phyloP scores from a whole-genome alignment of 306 rosid genomes.

The Ziziphus jujuba region DNA sequence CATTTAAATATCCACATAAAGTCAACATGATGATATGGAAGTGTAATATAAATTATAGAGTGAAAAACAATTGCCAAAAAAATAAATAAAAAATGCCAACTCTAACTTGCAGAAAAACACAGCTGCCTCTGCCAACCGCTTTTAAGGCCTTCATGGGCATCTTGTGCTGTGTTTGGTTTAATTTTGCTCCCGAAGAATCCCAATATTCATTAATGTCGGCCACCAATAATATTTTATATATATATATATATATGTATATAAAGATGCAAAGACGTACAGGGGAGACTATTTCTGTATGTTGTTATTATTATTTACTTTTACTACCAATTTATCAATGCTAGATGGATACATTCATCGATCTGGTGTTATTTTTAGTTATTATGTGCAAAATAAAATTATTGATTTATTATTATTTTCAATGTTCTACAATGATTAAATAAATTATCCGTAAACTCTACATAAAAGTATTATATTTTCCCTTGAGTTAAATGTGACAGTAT shows the following conservation, averaged over 20 bases:
- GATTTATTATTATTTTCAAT: too few species aligned
- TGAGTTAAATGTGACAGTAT: too few species aligned
- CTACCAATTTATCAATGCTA: too few species aligned
- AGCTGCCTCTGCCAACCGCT: constrained; percentile 21
- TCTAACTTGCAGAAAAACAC: constrained; percentile 10
- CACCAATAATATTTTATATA: constrained; percentile 1
- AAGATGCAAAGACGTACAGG: neutral
- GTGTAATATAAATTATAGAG: neutral
- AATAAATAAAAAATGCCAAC: constrained; percentile 23
- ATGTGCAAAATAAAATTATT: too few species aligned
- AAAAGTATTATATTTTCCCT: too few species aligned
- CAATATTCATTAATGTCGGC: constrained; percentile 1
- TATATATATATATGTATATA: neutral
- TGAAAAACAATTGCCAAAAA: too few species aligned
- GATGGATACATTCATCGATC: too few species aligned
- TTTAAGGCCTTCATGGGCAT: constrained; percentile 30
- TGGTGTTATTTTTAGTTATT: too few species aligned
- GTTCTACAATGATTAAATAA: too few species aligned
- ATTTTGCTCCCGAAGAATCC: neutral
- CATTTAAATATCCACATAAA: neutral
- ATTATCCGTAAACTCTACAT: too few species aligned
- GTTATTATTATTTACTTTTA: too few species aligned
- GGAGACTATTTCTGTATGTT: too few species aligned
- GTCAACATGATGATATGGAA: neutral
- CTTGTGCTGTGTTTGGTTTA: constrained; percentile 19